Percentiles rank a stretch among this genome's conserved stretches.
Evolutionary conservation across 176 grass and related monocot genomes (phyloP).

Genomic region (Pontederia paniculata): DNA sequence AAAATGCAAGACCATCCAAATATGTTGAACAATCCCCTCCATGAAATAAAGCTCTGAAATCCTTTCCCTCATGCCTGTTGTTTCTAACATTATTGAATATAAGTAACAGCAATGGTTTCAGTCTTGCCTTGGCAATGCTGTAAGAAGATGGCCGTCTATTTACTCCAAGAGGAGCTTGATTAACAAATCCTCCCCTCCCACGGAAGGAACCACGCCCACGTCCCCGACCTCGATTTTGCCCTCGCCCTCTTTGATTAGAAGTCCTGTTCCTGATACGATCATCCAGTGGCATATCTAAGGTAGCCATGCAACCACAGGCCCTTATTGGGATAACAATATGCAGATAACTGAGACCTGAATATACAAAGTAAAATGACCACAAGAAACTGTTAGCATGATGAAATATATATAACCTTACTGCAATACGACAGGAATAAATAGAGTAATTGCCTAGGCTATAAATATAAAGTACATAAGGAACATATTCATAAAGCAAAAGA

Average conservation of each 20-base stretch:
- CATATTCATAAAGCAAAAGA: no score
- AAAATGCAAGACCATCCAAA: slow-evolving; percentile 28
- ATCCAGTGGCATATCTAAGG: slow-evolving; percentile 69
- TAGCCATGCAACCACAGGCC: slow-evolving; percentile 27
- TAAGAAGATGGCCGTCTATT: slow-evolving; percentile 59
- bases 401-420: no score
- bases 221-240: slow-evolving; percentile 28
- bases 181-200: slow-evolving; percentile 63
- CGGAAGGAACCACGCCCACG: slow-evolving; percentile 59
- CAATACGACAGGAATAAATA: no score
- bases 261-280: slow-evolving; percentile 77
- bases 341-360: no score
- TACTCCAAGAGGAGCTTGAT: slow-evolving; percentile 73
- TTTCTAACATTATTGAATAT: slow-evolving; percentile 52
- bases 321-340: no score
- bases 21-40: slow-evolving; percentile 20
- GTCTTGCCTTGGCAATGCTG: slow-evolving; percentile 94
- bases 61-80: slow-evolving; percentile 29
- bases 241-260: slow-evolving; percentile 53
- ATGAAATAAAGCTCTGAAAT: slow-evolving; percentile 23
- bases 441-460: no score
- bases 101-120: slow-evolving; percentile 55
- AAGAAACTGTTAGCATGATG: no score
- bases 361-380: no score
- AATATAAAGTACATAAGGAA: no score